Conservation (phyloP, 306 rosid genomes). For the Canavalia ensiformis region DNA sequence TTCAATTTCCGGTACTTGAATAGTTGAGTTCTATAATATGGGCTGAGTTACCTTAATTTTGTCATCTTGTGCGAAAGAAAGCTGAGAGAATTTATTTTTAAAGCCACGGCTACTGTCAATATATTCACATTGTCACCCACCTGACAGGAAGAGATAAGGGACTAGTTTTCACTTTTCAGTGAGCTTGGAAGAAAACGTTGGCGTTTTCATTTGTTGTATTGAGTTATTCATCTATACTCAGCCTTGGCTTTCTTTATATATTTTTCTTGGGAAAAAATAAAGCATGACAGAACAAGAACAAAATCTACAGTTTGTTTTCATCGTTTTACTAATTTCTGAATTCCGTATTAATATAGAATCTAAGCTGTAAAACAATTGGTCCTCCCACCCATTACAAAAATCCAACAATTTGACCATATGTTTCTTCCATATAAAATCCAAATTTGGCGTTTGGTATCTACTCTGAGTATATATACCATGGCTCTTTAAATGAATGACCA, state of each 20-base stretch:
- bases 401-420: not conserved
- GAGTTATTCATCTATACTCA: not conserved
- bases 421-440: slow-evolving; percentile 25
- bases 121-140: slow-evolving; percentile 49
- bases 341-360: slow-evolving; percentile 21
- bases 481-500: not conserved
- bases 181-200: slow-evolving; percentile 22
- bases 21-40: not conserved
- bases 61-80: slow-evolving; percentile 33
- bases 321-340: slow-evolving; percentile 39
- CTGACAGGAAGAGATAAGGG: slow-evolving; percentile 35
- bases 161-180: slow-evolving; percentile 54
- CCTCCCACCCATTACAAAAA: slow-evolving; percentile 18
- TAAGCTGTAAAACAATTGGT: slow-evolving; percentile 37
- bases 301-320: slow-evolving; percentile 46
- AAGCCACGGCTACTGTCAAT: slow-evolving; percentile 34
- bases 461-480: too few species aligned
- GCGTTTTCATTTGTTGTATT: slow-evolving; percentile 29
- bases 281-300: slow-evolving; percentile 35
- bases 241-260: slow-evolving; percentile 35
- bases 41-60: not conserved
- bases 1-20: not conserved
- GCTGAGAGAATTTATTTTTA: slow-evolving; percentile 23
- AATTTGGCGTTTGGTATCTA: slow-evolving; percentile 38
- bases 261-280: slow-evolving; percentile 44